A percentile compares a stretch with the other conserved stretches of the same genome.
Evolutionary conservation across 1,139 yeast species (phyloP).

Genomic region (Debaryomyces fabryi): DNA sequence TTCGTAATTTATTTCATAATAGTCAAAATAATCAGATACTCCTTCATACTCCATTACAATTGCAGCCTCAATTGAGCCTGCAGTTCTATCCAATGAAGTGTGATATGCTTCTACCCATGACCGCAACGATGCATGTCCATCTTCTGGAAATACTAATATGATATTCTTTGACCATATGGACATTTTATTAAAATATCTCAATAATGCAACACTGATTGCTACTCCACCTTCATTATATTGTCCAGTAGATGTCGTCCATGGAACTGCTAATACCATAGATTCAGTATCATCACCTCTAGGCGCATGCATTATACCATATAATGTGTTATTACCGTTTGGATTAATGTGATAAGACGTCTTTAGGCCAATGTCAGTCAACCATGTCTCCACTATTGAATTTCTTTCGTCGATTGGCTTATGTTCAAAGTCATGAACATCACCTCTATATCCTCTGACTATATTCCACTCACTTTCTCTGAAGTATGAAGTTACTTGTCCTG

Average conservation of each 20-base stretch:
- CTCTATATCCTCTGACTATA: slow-evolving; percentile 80
- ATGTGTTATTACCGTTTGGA: slow-evolving; percentile 40
- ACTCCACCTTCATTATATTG: slow-evolving; percentile 79
- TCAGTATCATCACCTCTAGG: slow-evolving; percentile 97
- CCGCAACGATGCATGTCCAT: slow-evolving; percentile 69
- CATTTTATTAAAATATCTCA: slow-evolving; percentile 80
- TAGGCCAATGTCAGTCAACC: slow-evolving; percentile 76
- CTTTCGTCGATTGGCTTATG: slow-evolving; percentile 35
- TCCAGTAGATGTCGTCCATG: slow-evolving; percentile 69
- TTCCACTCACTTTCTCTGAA: slow-evolving; percentile 97
- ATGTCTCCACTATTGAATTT: slow-evolving; percentile 50
- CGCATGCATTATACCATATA: slow-evolving; percentile 86
- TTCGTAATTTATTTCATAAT: slow-evolving; percentile 75
- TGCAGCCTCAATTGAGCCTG: slow-evolving; percentile 96
- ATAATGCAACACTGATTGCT: slow-evolving; percentile 69
- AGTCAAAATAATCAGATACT: slow-evolving; percentile 66
- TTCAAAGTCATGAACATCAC: slow-evolving; percentile 50
- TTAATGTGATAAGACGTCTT: slow-evolving; percentile 57
- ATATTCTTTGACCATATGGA: slow-evolving; percentile 96
- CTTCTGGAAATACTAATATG: slow-evolving; percentile 79
- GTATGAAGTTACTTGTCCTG: slow-evolving; percentile 91
- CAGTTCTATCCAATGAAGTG: slow-evolving; percentile 79
- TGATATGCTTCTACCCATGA: slow-evolving; percentile 97
- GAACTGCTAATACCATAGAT: slow-evolving; percentile 88
- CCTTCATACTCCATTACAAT: slow-evolving; percentile 80